phyloP scores from a whole-genome alignment of 176 grass and related monocot species.

The Oryza brachyantha region DNA sequence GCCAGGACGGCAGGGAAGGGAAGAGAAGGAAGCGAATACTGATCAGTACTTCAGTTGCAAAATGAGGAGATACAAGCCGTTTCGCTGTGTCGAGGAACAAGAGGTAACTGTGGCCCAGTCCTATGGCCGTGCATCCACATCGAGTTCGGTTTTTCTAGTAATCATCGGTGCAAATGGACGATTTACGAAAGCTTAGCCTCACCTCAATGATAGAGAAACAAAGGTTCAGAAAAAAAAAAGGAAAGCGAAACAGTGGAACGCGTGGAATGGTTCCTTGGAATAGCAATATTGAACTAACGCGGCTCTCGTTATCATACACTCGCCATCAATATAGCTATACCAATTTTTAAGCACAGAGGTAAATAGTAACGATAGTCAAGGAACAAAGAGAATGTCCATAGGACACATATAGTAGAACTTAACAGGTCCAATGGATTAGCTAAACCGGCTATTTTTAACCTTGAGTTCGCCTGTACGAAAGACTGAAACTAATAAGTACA shows the following conservation, averaged over 20 bases:
- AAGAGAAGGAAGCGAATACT: background rate
- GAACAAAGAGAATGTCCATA: too few relatives aligned
- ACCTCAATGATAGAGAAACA: background rate
- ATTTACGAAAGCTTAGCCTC: slow-evolving; percentile 21
- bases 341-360: slow-evolving; percentile 16
- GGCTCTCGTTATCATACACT: background rate
- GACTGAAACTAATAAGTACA: too few relatives aligned
- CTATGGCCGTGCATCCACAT: background rate
- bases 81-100: background rate
- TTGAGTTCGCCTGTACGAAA: too few relatives aligned
- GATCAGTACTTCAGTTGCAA: background rate
- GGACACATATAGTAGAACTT: too few relatives aligned
- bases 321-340: background rate
- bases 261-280: slow-evolving; percentile 31
- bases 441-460: too few relatives aligned
- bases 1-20: slow-evolving; percentile 1
- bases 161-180: background rate
- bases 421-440: too few relatives aligned
- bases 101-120: too few relatives aligned
- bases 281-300: slow-evolving; percentile 20
- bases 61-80: background rate
- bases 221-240: background rate
- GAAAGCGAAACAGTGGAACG: background rate
- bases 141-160: background rate
- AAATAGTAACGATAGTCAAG: too few relatives aligned